Evolutionary conservation across 495 filamentous ascomycete genomes (phyloP).

Genomic region (Penicillium herquei): DNA sequence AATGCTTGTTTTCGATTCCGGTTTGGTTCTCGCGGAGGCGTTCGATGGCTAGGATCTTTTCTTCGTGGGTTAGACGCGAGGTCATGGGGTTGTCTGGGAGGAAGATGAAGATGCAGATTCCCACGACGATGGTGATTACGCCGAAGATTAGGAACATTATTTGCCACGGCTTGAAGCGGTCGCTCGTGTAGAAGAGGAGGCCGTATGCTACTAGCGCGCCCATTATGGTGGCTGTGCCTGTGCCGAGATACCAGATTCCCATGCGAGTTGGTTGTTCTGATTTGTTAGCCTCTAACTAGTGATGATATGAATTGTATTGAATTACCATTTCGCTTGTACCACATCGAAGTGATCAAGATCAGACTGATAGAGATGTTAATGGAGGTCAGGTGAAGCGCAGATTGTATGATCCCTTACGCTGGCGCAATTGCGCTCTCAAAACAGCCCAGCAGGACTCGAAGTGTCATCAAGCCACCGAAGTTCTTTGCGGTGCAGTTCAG

Average conservation of each 20-base stretch:
- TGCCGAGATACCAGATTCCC: constrained; percentile 58
- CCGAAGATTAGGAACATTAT: constrained; percentile 63
- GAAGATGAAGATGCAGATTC: constrained; percentile 34
- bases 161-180: constrained; percentile 58
- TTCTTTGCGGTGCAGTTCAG: constrained; percentile 53
- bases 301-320: not conserved
- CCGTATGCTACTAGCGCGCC: constrained; percentile 61
- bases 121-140: constrained; percentile 33
- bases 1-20: constrained; percentile 55
- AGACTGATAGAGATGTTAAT: constrained; percentile 40
- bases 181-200: constrained; percentile 50
- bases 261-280: constrained; percentile 53
- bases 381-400: constrained; percentile 38
- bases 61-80: constrained; percentile 41
- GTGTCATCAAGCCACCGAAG: constrained; percentile 43
- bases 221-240: constrained; percentile 55
- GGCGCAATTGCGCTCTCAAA: constrained; percentile 66
- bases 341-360: constrained; percentile 34
- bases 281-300: constrained; percentile 34
- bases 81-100: constrained; percentile 52
- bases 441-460: constrained; percentile 62
- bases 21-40: constrained; percentile 53
- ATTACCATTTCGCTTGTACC: constrained; percentile 29
- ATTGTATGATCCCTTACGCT: constrained; percentile 40
- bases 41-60: constrained; percentile 52